A percentile compares a stretch with the other conserved stretches of the same genome.
Conservation (phyloP, 2,329 filamentous ascomycete genomes). For the Botrytis elliptica region DNA sequence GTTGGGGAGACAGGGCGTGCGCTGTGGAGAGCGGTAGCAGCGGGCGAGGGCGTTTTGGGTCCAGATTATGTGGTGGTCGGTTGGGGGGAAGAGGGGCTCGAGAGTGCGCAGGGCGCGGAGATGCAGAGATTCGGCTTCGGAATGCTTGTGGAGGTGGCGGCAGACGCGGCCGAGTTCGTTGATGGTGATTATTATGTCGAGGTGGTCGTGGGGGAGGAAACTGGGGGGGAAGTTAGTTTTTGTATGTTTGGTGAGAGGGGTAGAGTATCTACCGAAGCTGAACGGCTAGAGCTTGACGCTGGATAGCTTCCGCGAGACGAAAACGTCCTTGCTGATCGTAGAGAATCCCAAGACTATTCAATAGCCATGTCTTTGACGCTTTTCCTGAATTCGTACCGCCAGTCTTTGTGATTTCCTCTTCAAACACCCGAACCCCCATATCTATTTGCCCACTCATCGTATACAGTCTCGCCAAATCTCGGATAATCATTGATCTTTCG, state of each 20-base stretch:
- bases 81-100: slow-evolving; percentile 7
- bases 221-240: neutral
- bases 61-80: slow-evolving; percentile 19
- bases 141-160: slow-evolving; percentile 12
- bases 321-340: slow-evolving; percentile 22
- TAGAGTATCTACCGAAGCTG: slow-evolving; percentile 9
- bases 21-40: slow-evolving; percentile 1
- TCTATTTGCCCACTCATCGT: slow-evolving; percentile 19
- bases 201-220: slow-evolving; percentile 15
- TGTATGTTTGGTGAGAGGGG: neutral
- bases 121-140: slow-evolving; percentile 15
- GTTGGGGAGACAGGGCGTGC: neutral
- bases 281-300: slow-evolving; percentile 20
- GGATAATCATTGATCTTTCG: slow-evolving; percentile 20
- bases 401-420: slow-evolving; percentile 20
- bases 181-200: slow-evolving; percentile 21
- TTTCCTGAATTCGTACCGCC: slow-evolving; percentile 19
- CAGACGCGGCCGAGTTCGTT: slow-evolving; percentile 22
- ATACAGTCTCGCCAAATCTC: slow-evolving; percentile 18
- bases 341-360: slow-evolving; percentile 20
- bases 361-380: slow-evolving; percentile 16
- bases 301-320: slow-evolving; percentile 15
- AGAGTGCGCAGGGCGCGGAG: slow-evolving; percentile 11
- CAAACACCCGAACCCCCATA: slow-evolving; percentile 17
- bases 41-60: slow-evolving; percentile 18